These are phyloP conservation scores for Acanthamoeba comandoni DNA, from an alignment of 208 protist species.

Conservation along the genomic window DNA sequence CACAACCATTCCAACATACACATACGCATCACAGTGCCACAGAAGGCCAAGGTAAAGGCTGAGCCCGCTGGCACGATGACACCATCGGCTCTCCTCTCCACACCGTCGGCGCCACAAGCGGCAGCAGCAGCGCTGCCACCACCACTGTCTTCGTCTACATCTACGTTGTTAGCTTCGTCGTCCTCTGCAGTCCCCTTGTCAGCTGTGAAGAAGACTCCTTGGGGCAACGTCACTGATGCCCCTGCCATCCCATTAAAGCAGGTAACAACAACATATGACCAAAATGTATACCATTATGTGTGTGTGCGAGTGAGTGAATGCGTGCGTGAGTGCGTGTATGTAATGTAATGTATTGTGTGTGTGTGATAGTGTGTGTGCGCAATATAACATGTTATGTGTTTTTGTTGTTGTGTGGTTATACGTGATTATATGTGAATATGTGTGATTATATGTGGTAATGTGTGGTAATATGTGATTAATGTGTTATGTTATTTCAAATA, in stretches of 20 bases:
- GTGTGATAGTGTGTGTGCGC: background rate
- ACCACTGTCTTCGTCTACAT: background rate
- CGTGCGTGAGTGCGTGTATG: no score
- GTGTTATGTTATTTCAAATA: no score
- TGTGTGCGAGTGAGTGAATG: no score
- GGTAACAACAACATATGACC: background rate
- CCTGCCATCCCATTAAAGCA: constrained; percentile 19
- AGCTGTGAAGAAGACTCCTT: constrained; percentile 22
- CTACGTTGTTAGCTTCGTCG: background rate
- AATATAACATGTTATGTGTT: background rate
- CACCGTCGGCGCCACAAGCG: background rate
- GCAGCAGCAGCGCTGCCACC: background rate
- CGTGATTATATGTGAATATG: no score
- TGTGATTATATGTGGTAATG: no score
- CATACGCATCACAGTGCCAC: no score
- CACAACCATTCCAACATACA: no score
- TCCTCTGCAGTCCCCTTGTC: no score
- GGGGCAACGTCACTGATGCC: constrained; percentile 37
- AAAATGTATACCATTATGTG: no score
- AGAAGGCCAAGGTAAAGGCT: constrained; percentile 34
- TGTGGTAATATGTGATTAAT: no score
- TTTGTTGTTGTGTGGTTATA: background rate
- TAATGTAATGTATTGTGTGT: no score
- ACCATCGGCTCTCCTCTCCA: background rate
- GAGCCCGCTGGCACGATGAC: background rate